Evolutionary conservation across 2,329 filamentous ascomycete species (phyloP), one percentile per base, ranked within the genome.

Genomic region (Microsporum audouinii): DNA sequence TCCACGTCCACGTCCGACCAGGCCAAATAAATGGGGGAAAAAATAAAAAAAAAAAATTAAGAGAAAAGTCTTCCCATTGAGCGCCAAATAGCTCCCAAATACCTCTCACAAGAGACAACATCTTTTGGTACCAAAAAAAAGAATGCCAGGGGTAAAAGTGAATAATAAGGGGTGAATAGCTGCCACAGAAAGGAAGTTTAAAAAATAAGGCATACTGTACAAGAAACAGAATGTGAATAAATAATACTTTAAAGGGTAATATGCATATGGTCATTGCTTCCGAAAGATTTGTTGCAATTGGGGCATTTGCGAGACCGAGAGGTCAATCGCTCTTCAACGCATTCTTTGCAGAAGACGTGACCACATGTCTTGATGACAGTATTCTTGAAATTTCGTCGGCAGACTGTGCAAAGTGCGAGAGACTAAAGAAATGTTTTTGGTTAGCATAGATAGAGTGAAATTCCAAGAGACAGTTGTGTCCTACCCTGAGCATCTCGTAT

Each of bases 251-350:
- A 77, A 58, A 79, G 72, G 58, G 77, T 79, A 65, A 80, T 76
- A 63, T 76, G 76, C 89, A 96, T 95, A 64, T 90, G 85, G 72
- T 99, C 94, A 74, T 88, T 88, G 72, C 85, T 88, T 69, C 95
- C 92, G 72, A 99, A 99, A 2, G 89, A 85, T 75, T 88, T 88
- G 69, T 88, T 90, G 79, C 95, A 99, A 68, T 89, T 92, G 2
- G 94, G 94, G 70, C 94, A 99, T 74, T 97, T 97, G 66, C 94
- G 84, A 77, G 92, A 91, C 39, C 94, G 88, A 70, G 94, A 95
- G 53, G 84, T 85, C 64, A 96, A 85, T 61, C 94, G 86, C 69
- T 95, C 88, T 65, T 96, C 89, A 29, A 97, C 88, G 71, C 94
- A 99, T 56, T 85, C 82, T 70, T 87, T 86, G 81, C 94, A 99